These are phyloP conservation scores for Trypanosoma platydactyli DNA, from an alignment of 208 protist genomes.

Conservation along the genomic window DNA sequence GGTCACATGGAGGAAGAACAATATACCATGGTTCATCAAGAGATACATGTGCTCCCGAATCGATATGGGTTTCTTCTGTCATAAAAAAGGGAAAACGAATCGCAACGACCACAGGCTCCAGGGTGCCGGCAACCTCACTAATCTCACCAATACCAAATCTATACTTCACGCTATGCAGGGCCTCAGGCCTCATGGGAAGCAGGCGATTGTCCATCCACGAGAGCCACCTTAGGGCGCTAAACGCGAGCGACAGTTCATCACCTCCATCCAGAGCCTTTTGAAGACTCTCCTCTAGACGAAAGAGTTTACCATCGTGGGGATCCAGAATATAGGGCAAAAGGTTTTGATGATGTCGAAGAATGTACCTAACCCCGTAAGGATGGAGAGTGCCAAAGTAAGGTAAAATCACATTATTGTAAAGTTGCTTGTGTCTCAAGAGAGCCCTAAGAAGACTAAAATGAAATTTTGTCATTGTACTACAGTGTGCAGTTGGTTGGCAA, in stretches of 20 bases:
- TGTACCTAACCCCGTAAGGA: conserved; percentile 3
- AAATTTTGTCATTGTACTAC: conserved; percentile 3
- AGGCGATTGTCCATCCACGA: conserved; percentile 14
- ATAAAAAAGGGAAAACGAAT: conserved; percentile 22
- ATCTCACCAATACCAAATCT: conserved; percentile 11
- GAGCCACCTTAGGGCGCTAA: conserved; percentile 12
- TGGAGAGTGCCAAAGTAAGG: conserved; percentile 11
- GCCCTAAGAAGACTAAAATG: conserved; percentile 8
- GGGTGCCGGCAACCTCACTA: not conserved
- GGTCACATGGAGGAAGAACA: conserved; percentile 17
- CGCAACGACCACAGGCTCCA: conserved; percentile 5
- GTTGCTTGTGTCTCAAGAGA: conserved; percentile 12
- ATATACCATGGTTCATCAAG: conserved; percentile 20
- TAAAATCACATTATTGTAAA: conserved; percentile 17
- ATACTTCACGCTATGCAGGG: conserved; percentile 4
- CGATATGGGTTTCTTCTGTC: not conserved
- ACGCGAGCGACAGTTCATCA: conserved; percentile 6
- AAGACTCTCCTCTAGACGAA: conserved; percentile 14
- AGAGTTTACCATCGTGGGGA: not conserved
- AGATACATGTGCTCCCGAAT: not conserved
- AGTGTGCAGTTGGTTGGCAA: not conserved
- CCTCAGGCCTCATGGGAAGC: not conserved
- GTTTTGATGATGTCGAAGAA: conserved; percentile 8
- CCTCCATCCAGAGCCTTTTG: conserved; percentile 10
- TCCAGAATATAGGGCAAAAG: conserved; percentile 14